phyloP scores from a whole-genome alignment of 139 green algal species.

The Zygnema cylindricum region DNA sequence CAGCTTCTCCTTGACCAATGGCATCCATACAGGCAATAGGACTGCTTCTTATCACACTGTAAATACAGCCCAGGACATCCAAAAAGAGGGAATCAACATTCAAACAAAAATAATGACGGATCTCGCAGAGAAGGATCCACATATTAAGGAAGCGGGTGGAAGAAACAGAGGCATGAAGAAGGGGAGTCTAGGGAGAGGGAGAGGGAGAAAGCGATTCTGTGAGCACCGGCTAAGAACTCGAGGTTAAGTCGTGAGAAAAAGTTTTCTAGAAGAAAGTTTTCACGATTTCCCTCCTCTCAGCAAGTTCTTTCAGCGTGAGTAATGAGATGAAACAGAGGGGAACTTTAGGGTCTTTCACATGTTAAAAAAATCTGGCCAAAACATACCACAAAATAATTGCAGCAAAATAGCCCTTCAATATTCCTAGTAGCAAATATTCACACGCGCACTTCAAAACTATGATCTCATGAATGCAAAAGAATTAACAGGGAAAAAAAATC shows the following conservation, averaged over 20 bases:
- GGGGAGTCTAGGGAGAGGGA: not conserved
- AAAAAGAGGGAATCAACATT: not conserved
- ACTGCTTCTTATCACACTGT: conserved; percentile 33
- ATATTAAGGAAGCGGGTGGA: not conserved
- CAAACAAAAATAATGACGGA: too few species aligned
- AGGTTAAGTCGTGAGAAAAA: not conserved
- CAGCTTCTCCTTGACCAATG: conserved; percentile 2
- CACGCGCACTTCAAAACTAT: too few species aligned
- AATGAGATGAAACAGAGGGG: too few species aligned
- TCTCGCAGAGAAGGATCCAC: too few species aligned
- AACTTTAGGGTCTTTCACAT: too few species aligned
- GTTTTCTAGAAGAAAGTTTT: not conserved
- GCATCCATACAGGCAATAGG: conserved; percentile 34
- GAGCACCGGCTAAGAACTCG: not conserved
- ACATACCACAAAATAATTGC: too few species aligned
- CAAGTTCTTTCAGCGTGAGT: not conserved
- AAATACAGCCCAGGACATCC: not conserved
- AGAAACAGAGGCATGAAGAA: not conserved
- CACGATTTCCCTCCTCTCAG: not conserved
- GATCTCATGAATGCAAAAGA: too few species aligned
- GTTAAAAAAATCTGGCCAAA: too few species aligned
- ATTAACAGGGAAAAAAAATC: too few species aligned
- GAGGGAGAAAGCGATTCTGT: not conserved
- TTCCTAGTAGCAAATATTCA: too few species aligned
- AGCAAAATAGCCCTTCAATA: too few species aligned